Base-by-base conservation (phyloP, 2,329 filamentous ascomycete genomes). In the Arthroderma uncinatum region DNA sequence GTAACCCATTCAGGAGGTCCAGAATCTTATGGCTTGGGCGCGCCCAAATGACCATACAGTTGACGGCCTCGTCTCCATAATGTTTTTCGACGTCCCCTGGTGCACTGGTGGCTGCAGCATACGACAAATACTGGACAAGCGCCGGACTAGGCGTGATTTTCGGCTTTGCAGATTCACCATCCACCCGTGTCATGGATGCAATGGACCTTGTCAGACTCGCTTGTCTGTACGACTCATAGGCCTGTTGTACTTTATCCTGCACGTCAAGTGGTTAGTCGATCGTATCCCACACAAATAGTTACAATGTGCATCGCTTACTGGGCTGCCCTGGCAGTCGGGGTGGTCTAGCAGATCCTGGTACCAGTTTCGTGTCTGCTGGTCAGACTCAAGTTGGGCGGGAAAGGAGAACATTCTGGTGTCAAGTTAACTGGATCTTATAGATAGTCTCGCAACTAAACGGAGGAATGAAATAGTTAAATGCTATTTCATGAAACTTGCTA, bases 311-410 rank as follows among this genome's bases (percentile, higher is more conserved):
- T 56, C 5, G 25, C 57, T 53, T 48, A 59, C 57, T 9, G 54
- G 47, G 40, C 53, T 16, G 19, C 19, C 36, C 54, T 53, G 53
- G 28, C 54, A 59, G n/a, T 59, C 54, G n/a, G 57, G 47, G 39
- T 59, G 57, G 28, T 56, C 57, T 16, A 59, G 39, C 9, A 59
- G 57, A 4, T 53, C 57, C 33, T 59, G 47, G n/a, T 59, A 59
- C 54, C 54, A 56, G 28, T 59, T 59, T 30, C 47, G 14, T 6
- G 37, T 39, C 47, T 54, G 54, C 28, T 34, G 25, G 16, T 54
- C 54, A 28, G 57, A 42, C 37, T 56, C 57, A 10, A 40, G 21
- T n/a, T 56, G 57, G 10, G 57, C 53, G 25, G 54, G 57, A 40
- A 59, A 59, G 9, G 57, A 56, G 37, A 59, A 59, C 54, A 59